Evolutionary conservation across 495 filamentous ascomycete species (phyloP).

Genomic region (Aspergillus haitiensis): DNA sequence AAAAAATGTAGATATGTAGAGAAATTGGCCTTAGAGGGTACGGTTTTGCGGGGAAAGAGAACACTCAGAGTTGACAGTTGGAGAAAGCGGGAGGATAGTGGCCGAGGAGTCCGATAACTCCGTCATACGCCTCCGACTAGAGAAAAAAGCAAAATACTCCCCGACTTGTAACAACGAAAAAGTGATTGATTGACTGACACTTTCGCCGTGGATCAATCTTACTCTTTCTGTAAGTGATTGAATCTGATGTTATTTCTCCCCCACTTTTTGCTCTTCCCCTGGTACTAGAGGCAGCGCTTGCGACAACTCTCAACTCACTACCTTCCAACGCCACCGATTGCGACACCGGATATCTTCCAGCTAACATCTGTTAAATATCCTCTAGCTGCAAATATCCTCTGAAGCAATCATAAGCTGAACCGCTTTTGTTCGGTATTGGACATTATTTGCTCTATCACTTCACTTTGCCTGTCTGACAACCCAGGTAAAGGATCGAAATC

Average conservation of each 20-base stretch:
- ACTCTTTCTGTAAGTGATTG: conserved; percentile 7
- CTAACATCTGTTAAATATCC: conserved; percentile 12
- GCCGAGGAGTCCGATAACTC: conserved; percentile 44
- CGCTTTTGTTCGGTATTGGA: no score
- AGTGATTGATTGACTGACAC: conserved; percentile 4
- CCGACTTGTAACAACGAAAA: conserved; percentile 21
- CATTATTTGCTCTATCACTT: no score
- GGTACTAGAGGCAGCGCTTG: neutral
- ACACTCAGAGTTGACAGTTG: conserved; percentile 17
- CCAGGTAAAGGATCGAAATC: no score
- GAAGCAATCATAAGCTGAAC: no score
- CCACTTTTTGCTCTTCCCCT: neutral
- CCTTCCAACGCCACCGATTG: conserved; percentile 20
- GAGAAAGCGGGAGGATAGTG: conserved; percentile 22
- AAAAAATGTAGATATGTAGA: no score
- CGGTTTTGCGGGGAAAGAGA: conserved; percentile 10
- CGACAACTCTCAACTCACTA: neutral
- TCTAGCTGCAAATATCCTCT: neutral
- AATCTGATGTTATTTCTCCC: neutral
- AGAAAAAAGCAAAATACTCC: conserved; percentile 40
- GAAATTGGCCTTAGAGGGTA: no score
- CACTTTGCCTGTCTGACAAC: no score
- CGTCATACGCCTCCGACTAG: conserved; percentile 38
- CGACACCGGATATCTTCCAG: conserved; percentile 3
- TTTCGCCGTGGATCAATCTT: conserved; percentile 4